Evolutionary conservation across 2,329 filamentous ascomycete species (phyloP).

Genomic region (Aspergillus sojae): DNA sequence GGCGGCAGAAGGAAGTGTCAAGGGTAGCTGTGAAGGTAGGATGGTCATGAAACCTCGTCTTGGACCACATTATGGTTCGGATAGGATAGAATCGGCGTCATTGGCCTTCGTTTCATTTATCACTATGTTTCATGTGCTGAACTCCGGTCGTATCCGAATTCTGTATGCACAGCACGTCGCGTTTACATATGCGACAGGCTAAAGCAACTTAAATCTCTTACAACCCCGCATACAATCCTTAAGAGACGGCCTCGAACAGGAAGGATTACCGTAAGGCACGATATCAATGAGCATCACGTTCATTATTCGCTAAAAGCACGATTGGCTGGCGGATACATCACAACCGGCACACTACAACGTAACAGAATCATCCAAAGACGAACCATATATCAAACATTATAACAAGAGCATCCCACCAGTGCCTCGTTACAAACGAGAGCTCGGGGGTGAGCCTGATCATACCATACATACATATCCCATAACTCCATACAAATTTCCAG

Average conservation of each 20-base stretch:
- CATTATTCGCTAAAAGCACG: not conserved
- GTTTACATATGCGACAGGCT: not conserved
- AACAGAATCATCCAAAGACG: not conserved
- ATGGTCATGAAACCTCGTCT: too few relatives aligned
- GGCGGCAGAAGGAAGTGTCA: not conserved
- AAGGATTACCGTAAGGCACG: not conserved
- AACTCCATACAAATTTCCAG: slow-evolving; percentile 11
- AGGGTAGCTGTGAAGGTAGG: not conserved
- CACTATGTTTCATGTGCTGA: not conserved
- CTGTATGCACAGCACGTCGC: not conserved
- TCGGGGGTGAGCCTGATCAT: not conserved
- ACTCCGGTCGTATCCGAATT: slow-evolving; percentile 6
- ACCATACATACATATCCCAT: not conserved
- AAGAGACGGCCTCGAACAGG: not conserved
- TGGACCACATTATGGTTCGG: too few relatives aligned
- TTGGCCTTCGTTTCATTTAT: not conserved
- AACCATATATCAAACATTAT: slow-evolving; percentile 1
- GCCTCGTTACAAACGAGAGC: not conserved
- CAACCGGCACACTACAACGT: not conserved
- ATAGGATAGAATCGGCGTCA: not conserved
- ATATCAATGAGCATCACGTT: slow-evolving; percentile 3
- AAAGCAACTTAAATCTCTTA: not conserved
- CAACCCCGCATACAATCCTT: not conserved
- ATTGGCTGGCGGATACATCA: not conserved
- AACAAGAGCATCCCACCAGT: slow-evolving; percentile 1